A percentile compares a stretch with the other conserved stretches of the same genome.
These are phyloP conservation scores for Tricholoma flavovirens DNA, from an alignment of 768 basidiomycete genomes.

Conservation along the genomic window DNA sequence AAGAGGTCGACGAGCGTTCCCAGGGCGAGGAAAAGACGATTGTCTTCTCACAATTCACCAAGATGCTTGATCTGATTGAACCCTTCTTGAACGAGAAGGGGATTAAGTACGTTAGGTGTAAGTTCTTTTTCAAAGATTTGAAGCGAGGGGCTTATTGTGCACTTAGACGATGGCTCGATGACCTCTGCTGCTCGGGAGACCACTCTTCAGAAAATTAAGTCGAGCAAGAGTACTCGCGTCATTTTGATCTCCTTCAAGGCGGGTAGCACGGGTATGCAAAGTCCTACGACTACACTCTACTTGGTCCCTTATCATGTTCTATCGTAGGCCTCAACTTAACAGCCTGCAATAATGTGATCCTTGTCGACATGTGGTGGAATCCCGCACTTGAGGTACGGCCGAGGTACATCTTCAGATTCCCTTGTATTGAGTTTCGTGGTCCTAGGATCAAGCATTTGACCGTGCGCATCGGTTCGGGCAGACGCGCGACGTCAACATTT, in stretches of 20 bases:
- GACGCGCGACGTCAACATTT: constrained; percentile 78
- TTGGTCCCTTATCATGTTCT: constrained; percentile 3
- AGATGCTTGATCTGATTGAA: constrained; percentile 80
- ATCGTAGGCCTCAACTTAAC: constrained; percentile 78
- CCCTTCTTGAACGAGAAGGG: constrained; percentile 70
- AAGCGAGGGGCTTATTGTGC: background rate
- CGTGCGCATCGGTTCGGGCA: constrained; percentile 90
- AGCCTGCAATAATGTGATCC: constrained; percentile 89
- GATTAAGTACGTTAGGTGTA: constrained; percentile 80
- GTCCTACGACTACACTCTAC: constrained; percentile 2
- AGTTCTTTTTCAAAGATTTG: constrained; percentile 3
- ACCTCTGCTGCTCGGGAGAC: constrained; percentile 66
- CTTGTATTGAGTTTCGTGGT: background rate
- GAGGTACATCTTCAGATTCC: constrained; percentile 3
- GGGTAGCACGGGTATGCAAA: constrained; percentile 73
- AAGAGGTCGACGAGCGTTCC: constrained; percentile 53
- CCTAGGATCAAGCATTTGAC: constrained; percentile 88
- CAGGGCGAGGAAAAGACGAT: constrained; percentile 82
- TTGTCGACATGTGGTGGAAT: constrained; percentile 96
- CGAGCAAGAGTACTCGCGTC: constrained; percentile 49
- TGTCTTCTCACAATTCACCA: constrained; percentile 91
- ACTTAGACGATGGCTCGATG: constrained; percentile 87
- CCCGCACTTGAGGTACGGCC: constrained; percentile 70
- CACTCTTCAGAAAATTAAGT: constrained; percentile 68
- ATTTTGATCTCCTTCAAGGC: constrained; percentile 97